phyloP scores from a whole-genome alignment of 768 basidiomycete species.

The Suillus subalutaceus region DNA sequence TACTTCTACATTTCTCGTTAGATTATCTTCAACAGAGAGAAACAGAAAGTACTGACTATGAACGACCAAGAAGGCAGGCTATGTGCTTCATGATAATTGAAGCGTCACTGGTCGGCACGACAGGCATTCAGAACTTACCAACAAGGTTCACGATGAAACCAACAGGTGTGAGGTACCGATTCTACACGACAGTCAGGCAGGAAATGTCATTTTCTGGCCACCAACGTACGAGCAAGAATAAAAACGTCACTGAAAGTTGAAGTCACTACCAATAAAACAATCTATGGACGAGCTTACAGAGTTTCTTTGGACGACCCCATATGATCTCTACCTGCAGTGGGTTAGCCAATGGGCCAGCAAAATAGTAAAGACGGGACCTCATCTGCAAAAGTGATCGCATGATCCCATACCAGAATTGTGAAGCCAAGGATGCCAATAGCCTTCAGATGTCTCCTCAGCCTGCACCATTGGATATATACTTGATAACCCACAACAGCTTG shows the following conservation, averaged over 20 bases:
- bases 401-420: constrained; percentile 53
- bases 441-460: constrained; percentile 30
- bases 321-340: constrained; percentile 36
- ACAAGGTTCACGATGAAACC: constrained; percentile 61
- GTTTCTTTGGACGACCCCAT: constrained; percentile 40
- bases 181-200: constrained; percentile 42
- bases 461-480: neutral
- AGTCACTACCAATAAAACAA: constrained; percentile 1
- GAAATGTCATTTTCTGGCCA: neutral
- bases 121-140: constrained; percentile 23
- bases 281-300: constrained; percentile 26
- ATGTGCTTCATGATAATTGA: constrained; percentile 16
- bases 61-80: constrained; percentile 19
- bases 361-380: constrained; percentile 30
- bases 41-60: neutral
- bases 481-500: constrained; percentile 1
- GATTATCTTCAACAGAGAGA: neutral
- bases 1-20: constrained; percentile 12
- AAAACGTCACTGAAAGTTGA: constrained; percentile 29
- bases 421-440: constrained; percentile 56
- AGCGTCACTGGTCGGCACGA: neutral
- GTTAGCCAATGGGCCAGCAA: neutral
- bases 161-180: constrained; percentile 65
- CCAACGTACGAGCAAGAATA: constrained; percentile 41
- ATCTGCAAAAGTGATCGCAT: constrained; percentile 40